Evolutionary conservation across 192 early-diverging fungal genomes (phyloP), one percentile per base, ranked within the genome.

Genomic region (Mortierella claussenii): DNA sequence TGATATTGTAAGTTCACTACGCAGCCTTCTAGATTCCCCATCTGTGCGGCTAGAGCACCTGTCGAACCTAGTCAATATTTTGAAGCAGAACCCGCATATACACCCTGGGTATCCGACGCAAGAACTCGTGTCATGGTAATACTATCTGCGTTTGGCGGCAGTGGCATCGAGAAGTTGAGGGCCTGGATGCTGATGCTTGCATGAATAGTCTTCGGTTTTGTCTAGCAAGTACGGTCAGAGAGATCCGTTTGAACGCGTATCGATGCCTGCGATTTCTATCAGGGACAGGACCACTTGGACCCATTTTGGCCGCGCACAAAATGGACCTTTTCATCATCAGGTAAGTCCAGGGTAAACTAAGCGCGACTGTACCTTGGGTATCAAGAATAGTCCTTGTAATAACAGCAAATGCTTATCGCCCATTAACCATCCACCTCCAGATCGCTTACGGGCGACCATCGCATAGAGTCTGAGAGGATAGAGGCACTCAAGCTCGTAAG

Each of bases 401-500:
- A n/a, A n/a, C n/a, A 13, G 9, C 1, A 7, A 13, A 55, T 23
- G 12, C 1, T 51, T 11, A 15, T 9, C 48, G 24, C 37, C 33
- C 1, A 67, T 20, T 23, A 26, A 13, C 20, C 58, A 31, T n/a
- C 7, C 21, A 8, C 8, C 28, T 33, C 40, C 91, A 55, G 79
- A 79, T 62, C 73, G 37, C 53, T 76, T 7, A 82, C 89, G 40
- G 92, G 92, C 49, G 79, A 85, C 34, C 82, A 76, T 56, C 45
- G 78, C 21, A 82, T 85, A 56, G 93, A 95, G 42, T 76, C 87
- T 31, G 94, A 95, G 55, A 75, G 92, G 36, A 91, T 91, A 59
- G 93, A 95, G 52, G 90, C 91, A 0, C 60, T 95, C 4, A 92
- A 93, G 57, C 79, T 95, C 2, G 75, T 95, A 1, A 67, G 92